Evolutionary conservation across 495 filamentous ascomycete species (phyloP).

Genomic region (Aspergillus panamensis): DNA sequence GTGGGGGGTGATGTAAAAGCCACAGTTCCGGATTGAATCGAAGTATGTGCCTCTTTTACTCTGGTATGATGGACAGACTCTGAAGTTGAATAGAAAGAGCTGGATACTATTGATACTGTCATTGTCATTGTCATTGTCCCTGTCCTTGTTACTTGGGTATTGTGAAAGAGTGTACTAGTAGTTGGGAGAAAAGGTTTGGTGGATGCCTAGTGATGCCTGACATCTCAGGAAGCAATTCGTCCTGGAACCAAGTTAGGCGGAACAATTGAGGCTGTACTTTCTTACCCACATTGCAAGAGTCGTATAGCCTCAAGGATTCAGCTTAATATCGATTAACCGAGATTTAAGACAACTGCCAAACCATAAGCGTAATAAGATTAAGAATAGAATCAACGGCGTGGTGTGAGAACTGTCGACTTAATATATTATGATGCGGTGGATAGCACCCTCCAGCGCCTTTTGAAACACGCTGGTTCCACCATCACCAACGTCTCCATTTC

Average conservation of each 20-base stretch:
- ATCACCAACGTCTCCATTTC: slow-evolving; percentile 5
- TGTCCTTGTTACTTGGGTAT: neutral
- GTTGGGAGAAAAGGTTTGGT: slow-evolving; percentile 2
- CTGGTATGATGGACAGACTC: too few species aligned
- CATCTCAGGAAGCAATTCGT: neutral
- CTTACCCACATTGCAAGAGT: too few species aligned
- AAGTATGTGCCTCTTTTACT: too few species aligned
- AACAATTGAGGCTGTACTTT: too few species aligned
- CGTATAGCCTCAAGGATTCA: too few species aligned
- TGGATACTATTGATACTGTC: neutral
- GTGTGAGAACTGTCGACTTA: neutral
- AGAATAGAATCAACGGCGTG: neutral
- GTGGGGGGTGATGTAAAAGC: slow-evolving; percentile 20
- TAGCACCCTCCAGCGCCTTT: slow-evolving; percentile 18
- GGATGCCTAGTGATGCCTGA: slow-evolving; percentile 16
- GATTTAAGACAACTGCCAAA: too few species aligned
- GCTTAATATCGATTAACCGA: too few species aligned
- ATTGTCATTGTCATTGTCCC: neutral
- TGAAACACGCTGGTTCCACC: slow-evolving; percentile 22
- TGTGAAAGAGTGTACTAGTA: too few species aligned
- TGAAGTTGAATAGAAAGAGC: neutral
- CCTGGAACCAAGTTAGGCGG: too few species aligned
- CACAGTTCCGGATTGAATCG: neutral
- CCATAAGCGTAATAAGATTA: neutral
- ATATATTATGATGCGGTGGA: neutral